Conservation (phyloP, 2,329 filamentous ascomycete species). For the Ploettnerulaceae sp. region DNA sequence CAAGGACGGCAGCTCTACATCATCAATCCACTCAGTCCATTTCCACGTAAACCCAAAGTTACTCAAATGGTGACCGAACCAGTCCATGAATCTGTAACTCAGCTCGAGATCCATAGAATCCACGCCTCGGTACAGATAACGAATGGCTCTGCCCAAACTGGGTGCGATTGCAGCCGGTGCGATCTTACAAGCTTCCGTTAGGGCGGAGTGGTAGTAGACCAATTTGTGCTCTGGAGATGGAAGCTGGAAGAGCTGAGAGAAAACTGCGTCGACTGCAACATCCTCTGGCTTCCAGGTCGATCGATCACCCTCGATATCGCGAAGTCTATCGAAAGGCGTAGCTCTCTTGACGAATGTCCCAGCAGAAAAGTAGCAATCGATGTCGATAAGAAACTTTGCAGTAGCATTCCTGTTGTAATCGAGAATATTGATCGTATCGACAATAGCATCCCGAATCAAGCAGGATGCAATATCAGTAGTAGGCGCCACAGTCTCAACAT, state of each 20-base stretch:
- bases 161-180: slow-evolving; percentile 95
- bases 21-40: slow-evolving; percentile 94
- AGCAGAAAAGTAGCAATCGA: slow-evolving; percentile 90
- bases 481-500: slow-evolving; percentile 81
- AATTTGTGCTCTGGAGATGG: slow-evolving; percentile 86
- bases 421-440: slow-evolving; percentile 90
- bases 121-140: slow-evolving; percentile 80
- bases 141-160: slow-evolving; percentile 85
- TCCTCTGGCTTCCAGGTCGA: slow-evolving; percentile 97
- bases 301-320: slow-evolving; percentile 57
- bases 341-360: slow-evolving; percentile 90
- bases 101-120: slow-evolving; percentile 84
- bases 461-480: slow-evolving; percentile 72
- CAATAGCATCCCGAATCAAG: slow-evolving; percentile 76
- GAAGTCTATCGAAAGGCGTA: slow-evolving; percentile 85
- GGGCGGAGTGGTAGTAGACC: slow-evolving; percentile 91
- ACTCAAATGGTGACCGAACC: slow-evolving; percentile 96
- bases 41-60: slow-evolving; percentile 99
- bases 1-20: slow-evolving; percentile 69
- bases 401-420: slow-evolving; percentile 87
- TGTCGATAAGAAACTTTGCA: slow-evolving; percentile 84
- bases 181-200: slow-evolving; percentile 94
- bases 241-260: slow-evolving; percentile 88
- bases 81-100: slow-evolving; percentile 83
- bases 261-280: slow-evolving; percentile 93